These are phyloP conservation scores for Penicillium pancosmium DNA, from an alignment of 495 filamentous ascomycete species.

Conservation along the genomic window DNA sequence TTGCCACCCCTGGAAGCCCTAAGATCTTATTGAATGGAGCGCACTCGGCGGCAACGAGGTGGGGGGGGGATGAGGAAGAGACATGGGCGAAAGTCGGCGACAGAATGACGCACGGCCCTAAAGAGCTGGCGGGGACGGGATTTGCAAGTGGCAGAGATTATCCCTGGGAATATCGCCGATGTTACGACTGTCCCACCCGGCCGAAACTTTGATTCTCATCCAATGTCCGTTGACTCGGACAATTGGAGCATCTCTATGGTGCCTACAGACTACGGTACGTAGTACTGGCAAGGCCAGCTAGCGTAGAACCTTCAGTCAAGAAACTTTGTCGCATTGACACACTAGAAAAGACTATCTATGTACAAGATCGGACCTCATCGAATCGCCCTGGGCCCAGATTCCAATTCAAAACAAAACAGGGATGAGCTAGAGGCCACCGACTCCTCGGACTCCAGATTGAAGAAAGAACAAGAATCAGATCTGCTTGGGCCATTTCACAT, in stretches of 20 bases:
- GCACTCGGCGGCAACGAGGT: conserved; percentile 10
- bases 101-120: conserved; percentile 8
- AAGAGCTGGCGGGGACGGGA: conserved; percentile 4
- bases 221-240: neutral
- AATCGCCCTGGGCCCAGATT: neutral
- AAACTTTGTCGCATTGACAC: conserved; percentile 10
- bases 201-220: conserved; percentile 18
- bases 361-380: neutral
- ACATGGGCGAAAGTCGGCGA: conserved; percentile 6
- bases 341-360: conserved; percentile 1
- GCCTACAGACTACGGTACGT: too few relatives aligned
- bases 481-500: too few relatives aligned
- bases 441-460: neutral
- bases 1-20: neutral
- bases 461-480: neutral
- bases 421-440: neutral
- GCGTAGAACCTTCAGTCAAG: neutral
- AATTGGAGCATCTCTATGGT: neutral
- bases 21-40: conserved; percentile 13
- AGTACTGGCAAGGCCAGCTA: neutral
- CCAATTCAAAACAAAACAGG: neutral
- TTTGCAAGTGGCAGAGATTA: neutral
- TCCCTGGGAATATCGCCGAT: conserved; percentile 12
- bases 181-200: conserved; percentile 10
- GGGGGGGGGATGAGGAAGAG: neutral